A percentile compares a stretch with the other conserved stretches of the same genome.
Evolutionary conservation across 1,284 basidiomycete species (phyloP).

Genomic region (Grifola frondosa): DNA sequence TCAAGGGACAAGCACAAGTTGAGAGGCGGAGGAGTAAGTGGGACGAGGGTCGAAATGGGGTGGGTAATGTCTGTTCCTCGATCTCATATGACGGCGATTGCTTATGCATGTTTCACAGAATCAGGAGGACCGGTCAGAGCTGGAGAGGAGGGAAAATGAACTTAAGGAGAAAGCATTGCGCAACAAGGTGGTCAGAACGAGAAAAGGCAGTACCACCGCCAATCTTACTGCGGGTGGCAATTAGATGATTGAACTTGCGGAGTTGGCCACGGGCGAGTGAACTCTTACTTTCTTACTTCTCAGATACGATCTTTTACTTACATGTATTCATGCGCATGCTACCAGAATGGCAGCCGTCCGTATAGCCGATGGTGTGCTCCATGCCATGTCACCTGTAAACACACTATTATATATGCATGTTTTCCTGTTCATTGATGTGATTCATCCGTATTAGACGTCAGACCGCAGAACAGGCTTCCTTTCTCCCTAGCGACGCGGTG

Average conservation of each 20-base stretch:
- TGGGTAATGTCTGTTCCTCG: slow-evolving; percentile 10
- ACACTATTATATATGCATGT: too few relatives aligned
- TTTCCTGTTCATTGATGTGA: too few relatives aligned
- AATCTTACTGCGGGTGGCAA: slow-evolving; percentile 2
- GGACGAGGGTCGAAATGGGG: slow-evolving; percentile 25
- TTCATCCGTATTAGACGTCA: too few relatives aligned
- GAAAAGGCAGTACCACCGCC: slow-evolving; percentile 44
- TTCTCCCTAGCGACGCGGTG: too few relatives aligned
- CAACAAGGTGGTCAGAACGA: slow-evolving; percentile 74
- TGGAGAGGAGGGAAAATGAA: slow-evolving; percentile 68
- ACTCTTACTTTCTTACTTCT: neutral
- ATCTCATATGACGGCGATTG: neutral
- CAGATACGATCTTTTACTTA: too few relatives aligned
- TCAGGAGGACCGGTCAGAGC: slow-evolving; percentile 23
- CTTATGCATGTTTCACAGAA: slow-evolving; percentile 1
- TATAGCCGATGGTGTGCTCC: too few relatives aligned
- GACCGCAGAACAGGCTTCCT: too few relatives aligned
- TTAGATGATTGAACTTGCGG: slow-evolving; percentile 2
- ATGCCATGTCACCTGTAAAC: too few relatives aligned
- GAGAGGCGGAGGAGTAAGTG: slow-evolving; percentile 50
- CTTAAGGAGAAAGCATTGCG: slow-evolving; percentile 75
- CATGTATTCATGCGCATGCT: too few relatives aligned
- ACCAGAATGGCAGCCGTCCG: too few relatives aligned
- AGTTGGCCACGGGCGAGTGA: slow-evolving; percentile 1
- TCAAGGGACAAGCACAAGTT: slow-evolving; percentile 65